A percentile compares a stretch with the other conserved stretches of the same genome.
These are phyloP conservation scores for Psilocybe subaeruginosa DNA, from an alignment of 768 basidiomycete genomes.

Conservation along the genomic window DNA sequence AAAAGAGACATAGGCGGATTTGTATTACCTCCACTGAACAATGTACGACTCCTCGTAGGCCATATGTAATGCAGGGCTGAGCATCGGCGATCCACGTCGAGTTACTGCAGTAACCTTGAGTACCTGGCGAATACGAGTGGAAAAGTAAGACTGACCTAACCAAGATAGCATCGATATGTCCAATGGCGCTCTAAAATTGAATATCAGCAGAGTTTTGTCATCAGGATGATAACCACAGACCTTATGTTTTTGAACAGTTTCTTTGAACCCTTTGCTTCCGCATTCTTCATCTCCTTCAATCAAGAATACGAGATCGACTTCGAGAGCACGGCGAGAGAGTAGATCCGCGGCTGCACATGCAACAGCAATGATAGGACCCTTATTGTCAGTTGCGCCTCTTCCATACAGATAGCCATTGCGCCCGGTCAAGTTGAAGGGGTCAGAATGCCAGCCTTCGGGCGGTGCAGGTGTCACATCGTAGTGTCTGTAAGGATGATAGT, in stretches of 20 bases:
- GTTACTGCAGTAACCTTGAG: slow-evolving; percentile 53
- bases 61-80: slow-evolving; percentile 93
- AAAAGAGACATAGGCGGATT: neutral
- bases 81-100: slow-evolving; percentile 97
- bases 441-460: slow-evolving; percentile 72
- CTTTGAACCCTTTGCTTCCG: slow-evolving; percentile 86
- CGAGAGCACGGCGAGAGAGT: slow-evolving; percentile 71
- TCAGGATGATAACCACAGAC: slow-evolving; percentile 34
- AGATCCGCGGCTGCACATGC: slow-evolving; percentile 90
- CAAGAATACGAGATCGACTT: slow-evolving; percentile 85
- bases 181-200: slow-evolving; percentile 68
- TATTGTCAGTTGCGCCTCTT: slow-evolving; percentile 91
- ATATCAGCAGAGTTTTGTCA: neutral
- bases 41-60: slow-evolving; percentile 92
- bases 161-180: slow-evolving; percentile 86
- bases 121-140: neutral
- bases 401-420: slow-evolving; percentile 91
- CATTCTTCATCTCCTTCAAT: slow-evolving; percentile 97
- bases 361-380: slow-evolving; percentile 90
- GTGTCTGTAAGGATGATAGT: slow-evolving; percentile 56
- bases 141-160: slow-evolving; percentile 57
- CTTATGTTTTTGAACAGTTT: slow-evolving; percentile 78
- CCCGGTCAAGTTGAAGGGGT: slow-evolving; percentile 83
- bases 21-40: slow-evolving; percentile 69
- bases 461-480: slow-evolving; percentile 96